phyloP scores from a whole-genome alignment of 176 grass and related monocot species.

The Panicum miliaceum region DNA sequence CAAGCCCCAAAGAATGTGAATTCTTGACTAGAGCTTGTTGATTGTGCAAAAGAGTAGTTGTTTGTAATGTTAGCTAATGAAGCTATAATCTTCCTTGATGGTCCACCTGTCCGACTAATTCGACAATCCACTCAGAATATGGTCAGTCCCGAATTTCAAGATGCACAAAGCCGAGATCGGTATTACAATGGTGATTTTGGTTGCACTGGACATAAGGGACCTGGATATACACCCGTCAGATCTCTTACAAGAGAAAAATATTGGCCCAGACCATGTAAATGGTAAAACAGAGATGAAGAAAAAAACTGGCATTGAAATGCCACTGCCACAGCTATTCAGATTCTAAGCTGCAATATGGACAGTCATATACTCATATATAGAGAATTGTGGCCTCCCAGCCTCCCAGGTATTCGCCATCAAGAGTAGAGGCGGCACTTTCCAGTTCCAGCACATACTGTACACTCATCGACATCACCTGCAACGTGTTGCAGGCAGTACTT shows the following conservation, averaged over 20 bases:
- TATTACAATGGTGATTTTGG: not conserved
- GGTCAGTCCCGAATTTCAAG: conserved; percentile 15
- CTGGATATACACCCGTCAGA: not conserved
- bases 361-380: not conserved
- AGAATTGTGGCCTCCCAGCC: not conserved
- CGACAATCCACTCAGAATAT: not conserved
- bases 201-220: not conserved
- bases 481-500: conserved; percentile 78
- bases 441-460: conserved; percentile 74
- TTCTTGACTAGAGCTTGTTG: not conserved
- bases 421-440: conserved; percentile 73
- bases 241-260: not conserved
- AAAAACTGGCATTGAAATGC: not conserved
- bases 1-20: not conserved
- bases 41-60: not conserved
- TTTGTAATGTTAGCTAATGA: not conserved
- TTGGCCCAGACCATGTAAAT: not conserved
- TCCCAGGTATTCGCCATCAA: conserved; percentile 11
- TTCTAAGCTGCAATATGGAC: not conserved
- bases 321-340: not conserved
- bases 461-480: conserved; percentile 69
- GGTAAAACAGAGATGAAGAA: not conserved
- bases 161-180: not conserved
- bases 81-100: not conserved
- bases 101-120: not conserved